Evolutionary conservation across 2,329 filamentous ascomycete species (phyloP), one percentile per base, ranked within the genome.

Genomic region (Phialemonium atrogriseum): DNA sequence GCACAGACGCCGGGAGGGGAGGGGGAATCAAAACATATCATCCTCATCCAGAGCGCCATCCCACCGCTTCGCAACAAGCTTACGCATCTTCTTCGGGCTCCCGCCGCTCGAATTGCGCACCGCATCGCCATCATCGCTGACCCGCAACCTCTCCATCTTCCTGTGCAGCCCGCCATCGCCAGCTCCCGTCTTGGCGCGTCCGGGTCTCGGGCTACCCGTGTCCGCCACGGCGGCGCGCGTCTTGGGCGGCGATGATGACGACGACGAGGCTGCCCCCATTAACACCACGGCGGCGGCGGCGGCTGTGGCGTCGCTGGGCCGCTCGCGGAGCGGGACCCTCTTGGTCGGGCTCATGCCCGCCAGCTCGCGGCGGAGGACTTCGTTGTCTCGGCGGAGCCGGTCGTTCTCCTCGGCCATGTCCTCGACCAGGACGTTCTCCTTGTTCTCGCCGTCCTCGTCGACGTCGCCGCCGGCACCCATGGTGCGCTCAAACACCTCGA

Each of bases 401-500:
- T 83, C 77, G 33, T 87, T 86, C 49, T 88, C 83, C 30, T 75
- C 59, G 46, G 83, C 74, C 1, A 87, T 59, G 27, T 80, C 70
- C 46, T 80, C 73, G 5, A 78, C 61, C 2, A 73, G 52, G 3
- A 72, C 58, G 26, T 80, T 80, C 50, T 80, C 73, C 45, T 82
- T 80, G 41, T 75, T 60, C 7, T 67, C 60, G 9, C 66, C 58
- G 8, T 58, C 59, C 7, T 52, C 51, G 1, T 70, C 64, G 19
- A 67, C 65, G 47, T 34, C 37, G 12, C 17, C n/a, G 42, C 47
- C 65, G 55, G 31, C 65, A 58, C 23, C 48, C 13, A 73, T 55
- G 3, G 67, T 56, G 2, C 67, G 62, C 51, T 74, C 70, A 26
- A 75, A 63, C 1, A 76, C 61, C 37, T 73, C 89, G 7, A 54